These are phyloP conservation scores for Epichloe elymi DNA, from an alignment of 2,329 filamentous ascomycete genomes.

Conservation along the genomic window DNA sequence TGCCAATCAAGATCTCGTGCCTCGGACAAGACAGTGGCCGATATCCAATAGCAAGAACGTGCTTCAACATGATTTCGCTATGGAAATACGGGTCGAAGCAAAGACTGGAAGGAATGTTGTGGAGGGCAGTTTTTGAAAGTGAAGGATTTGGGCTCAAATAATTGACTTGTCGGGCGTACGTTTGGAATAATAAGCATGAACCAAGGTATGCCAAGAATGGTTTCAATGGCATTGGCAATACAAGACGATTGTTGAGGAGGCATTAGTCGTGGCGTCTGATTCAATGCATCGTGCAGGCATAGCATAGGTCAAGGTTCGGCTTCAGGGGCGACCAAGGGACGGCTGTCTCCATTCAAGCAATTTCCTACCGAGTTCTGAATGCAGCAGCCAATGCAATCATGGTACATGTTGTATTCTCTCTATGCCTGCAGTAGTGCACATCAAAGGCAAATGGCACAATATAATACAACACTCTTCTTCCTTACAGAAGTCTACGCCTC, in stretches of 20 bases:
- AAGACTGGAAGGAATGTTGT: slow-evolving; percentile 58
- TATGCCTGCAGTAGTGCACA: slow-evolving; percentile 13
- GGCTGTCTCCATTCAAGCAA: neutral
- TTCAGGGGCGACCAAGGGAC: neutral
- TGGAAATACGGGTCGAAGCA: slow-evolving; percentile 57
- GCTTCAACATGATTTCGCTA: slow-evolving; percentile 74
- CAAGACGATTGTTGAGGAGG: neutral
- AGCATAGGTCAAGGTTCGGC: neutral
- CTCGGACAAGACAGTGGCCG: slow-evolving; percentile 61
- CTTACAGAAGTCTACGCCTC: slow-evolving; percentile 10
- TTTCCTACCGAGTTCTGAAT: neutral
- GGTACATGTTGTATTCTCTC: neutral
- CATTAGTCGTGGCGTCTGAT: neutral
- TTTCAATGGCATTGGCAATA: too few relatives aligned
- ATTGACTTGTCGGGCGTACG: neutral
- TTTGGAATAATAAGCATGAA: neutral
- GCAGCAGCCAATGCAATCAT: neutral
- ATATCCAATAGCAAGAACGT: slow-evolving; percentile 78
- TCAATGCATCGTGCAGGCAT: neutral
- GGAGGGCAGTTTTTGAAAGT: slow-evolving; percentile 78
- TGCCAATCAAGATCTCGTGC: slow-evolving; percentile 64
- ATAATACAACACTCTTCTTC: slow-evolving; percentile 2
- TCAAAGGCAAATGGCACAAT: slow-evolving; percentile 10
- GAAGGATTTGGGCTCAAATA: slow-evolving; percentile 85
- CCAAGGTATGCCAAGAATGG: too few relatives aligned